Evolutionary conservation across 2,329 filamentous ascomycete species (phyloP), one percentile per base, ranked within the genome.

Genomic region (Chaetomiaceae sp.): DNA sequence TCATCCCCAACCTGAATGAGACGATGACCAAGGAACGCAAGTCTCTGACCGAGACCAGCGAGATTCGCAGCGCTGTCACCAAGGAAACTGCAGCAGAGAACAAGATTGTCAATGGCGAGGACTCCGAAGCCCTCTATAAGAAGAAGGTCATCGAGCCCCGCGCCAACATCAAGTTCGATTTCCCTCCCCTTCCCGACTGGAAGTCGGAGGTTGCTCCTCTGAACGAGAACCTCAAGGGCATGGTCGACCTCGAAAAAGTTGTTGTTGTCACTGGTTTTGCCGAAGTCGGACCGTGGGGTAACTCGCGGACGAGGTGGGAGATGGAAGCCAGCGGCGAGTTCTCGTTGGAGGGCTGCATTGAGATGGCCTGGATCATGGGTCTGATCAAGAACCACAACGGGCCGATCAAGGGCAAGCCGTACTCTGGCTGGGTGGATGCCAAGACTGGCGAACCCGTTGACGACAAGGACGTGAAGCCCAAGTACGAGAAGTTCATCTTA

Each of bases 301-400:
- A 97, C 77, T 92, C 94, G 2, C 85, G 94, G 65, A 99, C 94
- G 41, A 85, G 94, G 58, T 99, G 94, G 94, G 94, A 99, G 76
- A 99, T 99, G 92, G 94, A 99, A 71, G 91, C 94, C 1, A 85
- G 91, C 62, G 94, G 94, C 67, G 82, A 96, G 67, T 99, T 99
- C 76, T 97, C 94, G 8, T 82, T 99, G 13, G 95, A 99, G 72
- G 94, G 94, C 27, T 97, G 94, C 66, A 87, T 99, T 56, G 94
- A 99, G 73, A 99, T 99, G 94, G 91, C 94, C 29, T 99, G 94
- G 94, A 90, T 99, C 71, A 99, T 97, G 92, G 94, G 94, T 67
- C 84, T 97, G 55, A 97, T 99, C 77, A 96, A 92, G 80, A 95
- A 99, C 72, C 89, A 96, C 77, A 97, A 97, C 64, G 94, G 94